Conservation (phyloP, 495 filamentous ascomycete genomes). For the Tuber melanosporum region DNA sequence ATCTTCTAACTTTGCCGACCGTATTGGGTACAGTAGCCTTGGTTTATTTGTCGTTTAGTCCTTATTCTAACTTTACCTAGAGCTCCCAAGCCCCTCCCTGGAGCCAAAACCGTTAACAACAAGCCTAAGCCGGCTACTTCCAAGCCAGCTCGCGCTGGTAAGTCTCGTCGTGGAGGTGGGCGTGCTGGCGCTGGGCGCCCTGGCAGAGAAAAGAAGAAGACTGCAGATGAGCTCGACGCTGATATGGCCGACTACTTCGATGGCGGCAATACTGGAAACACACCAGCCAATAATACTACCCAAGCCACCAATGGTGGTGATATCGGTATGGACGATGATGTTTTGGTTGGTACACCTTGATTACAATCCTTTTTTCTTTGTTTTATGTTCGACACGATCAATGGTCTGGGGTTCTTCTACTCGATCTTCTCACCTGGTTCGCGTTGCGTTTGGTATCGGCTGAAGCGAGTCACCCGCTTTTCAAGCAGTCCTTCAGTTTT, state of each 20-base stretch:
- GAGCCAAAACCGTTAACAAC: slow-evolving; percentile 17
- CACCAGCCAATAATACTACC: slow-evolving; percentile 44
- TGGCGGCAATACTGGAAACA: slow-evolving; percentile 39
- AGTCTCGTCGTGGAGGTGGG: slow-evolving; percentile 53
- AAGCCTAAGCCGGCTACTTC: slow-evolving; percentile 72
- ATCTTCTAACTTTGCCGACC: slow-evolving; percentile 64
- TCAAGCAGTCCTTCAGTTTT: background rate
- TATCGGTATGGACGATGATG: slow-evolving; percentile 48
- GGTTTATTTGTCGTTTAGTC: slow-evolving; percentile 20
- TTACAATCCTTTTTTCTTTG: slow-evolving; percentile 16
- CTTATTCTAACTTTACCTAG: slow-evolving; percentile 43
- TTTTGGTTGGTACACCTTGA: slow-evolving; percentile 40
- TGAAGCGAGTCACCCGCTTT: slow-evolving; percentile 11
- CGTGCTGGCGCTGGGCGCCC: slow-evolving; percentile 43
- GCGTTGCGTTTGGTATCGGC: slow-evolving; percentile 16
- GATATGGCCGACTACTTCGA: slow-evolving; percentile 92
- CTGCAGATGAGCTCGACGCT: slow-evolving; percentile 81
- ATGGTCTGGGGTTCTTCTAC: background rate
- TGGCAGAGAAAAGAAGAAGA: slow-evolving; percentile 62
- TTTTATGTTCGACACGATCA: background rate
- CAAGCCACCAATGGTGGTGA: slow-evolving; percentile 47
- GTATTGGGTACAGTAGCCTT: slow-evolving; percentile 59
- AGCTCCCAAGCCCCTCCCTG: slow-evolving; percentile 55
- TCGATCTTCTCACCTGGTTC: background rate
- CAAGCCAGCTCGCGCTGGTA: slow-evolving; percentile 42